phyloP scores from a whole-genome alignment of 441 rosid genomes.

The Erodium texanum region DNA sequence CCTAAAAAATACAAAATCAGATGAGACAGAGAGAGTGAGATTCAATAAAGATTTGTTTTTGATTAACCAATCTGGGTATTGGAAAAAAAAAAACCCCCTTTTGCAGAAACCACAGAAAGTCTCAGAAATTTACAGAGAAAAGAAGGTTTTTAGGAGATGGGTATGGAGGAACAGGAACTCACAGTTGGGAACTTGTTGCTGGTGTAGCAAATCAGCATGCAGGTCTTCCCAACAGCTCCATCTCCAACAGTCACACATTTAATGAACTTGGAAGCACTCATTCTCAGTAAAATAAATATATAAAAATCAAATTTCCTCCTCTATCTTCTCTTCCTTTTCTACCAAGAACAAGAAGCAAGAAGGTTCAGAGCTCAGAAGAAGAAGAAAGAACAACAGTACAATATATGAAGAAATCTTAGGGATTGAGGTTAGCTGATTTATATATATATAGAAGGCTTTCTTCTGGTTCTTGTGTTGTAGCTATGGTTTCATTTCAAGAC shows the following conservation, averaged over 20 bases:
- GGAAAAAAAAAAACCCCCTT: background rate
- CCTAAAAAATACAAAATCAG: too few species aligned
- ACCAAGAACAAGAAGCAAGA: background rate
- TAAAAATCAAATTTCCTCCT: background rate
- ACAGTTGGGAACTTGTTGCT: conserved; percentile 98
- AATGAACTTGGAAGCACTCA: conserved; percentile 81
- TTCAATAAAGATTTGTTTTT: background rate
- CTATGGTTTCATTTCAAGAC: background rate
- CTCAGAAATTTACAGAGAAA: background rate
- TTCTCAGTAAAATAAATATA: background rate
- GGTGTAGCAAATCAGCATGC: conserved; percentile 96
- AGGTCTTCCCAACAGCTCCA: conserved; percentile 97
- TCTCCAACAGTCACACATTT: conserved; percentile 98
- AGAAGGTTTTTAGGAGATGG: conserved; percentile 3
- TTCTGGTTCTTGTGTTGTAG: too few species aligned
- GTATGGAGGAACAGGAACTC: conserved; percentile 24
- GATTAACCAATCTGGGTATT: background rate
- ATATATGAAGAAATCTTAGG: background rate
- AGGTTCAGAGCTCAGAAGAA: background rate
- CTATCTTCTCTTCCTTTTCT: background rate
- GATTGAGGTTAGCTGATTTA: background rate
- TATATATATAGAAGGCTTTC: too few species aligned
- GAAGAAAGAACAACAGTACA: background rate
- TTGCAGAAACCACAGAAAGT: background rate
- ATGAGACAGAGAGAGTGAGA: too few species aligned